Base-by-base conservation (phyloP, 139 green algal genomes). In the Ettlia oleoabundans region DNA sequence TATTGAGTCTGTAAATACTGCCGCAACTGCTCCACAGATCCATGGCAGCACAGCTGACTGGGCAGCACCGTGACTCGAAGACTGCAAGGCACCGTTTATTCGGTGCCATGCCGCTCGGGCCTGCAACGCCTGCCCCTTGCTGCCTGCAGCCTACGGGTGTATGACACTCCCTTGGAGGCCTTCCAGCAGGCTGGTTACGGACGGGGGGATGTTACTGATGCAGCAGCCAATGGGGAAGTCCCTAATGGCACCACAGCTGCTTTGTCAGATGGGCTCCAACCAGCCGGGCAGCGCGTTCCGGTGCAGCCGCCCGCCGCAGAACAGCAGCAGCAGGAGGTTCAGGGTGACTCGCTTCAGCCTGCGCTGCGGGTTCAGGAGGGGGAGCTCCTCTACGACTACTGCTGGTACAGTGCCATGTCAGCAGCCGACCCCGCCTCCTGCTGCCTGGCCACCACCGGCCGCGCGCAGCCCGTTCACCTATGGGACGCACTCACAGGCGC, bases 381-480 rank as follows among this genome's bases (percentile, higher is more conserved):
- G 2, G 94, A 98, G 84, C 83, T 84, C 0, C 74, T 97, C 6
- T 97, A 97, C 79, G 94, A 97, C 75, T 97, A 93, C 64, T 79
- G 78, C 38, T 98, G 94, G 94, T 97, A 90, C 86, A 78, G 88
- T 0, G 81, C 43, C 47, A 95, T 95, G 89, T 82, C 53, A 18
- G 83, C 87, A 2, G 66, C 84, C 5, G 93, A 97, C 35, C 86
- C 89, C 0, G 81, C 85, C 1, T 92, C 91, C 0, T 98, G 91
- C 92, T 94, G 91, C 86, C 94, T 97, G 87, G 91, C 91, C 3
- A 89, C 89, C 70, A 93, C 92, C 0, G 85, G 64, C 41, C 81
- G 94, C 41, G 92, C 74, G n/a, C 93, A 96, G 41, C 95, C 95
- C 1, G 78, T 98, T 0, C 92, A 97, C 77, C 65, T 98, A 40